phyloP scores from a whole-genome alignment of 805 yeast genomes.

The Candida rishiriensis region DNA sequence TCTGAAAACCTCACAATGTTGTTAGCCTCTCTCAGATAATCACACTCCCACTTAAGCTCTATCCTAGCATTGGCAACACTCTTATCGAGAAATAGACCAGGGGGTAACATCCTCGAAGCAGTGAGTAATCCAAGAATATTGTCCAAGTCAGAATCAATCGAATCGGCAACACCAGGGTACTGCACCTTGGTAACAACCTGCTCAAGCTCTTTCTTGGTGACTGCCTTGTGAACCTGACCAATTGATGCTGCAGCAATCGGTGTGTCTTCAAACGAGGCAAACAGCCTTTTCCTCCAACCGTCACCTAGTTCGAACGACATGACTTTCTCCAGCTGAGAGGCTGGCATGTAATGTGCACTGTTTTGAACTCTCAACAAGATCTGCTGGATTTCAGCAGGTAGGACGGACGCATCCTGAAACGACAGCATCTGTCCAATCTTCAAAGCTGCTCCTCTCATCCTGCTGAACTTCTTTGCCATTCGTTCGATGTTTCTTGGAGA shows the following conservation, averaged over 20 bases:
- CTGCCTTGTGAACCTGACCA: slow-evolving; percentile 92
- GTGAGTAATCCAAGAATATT: slow-evolving; percentile 76
- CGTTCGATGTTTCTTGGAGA: slow-evolving; percentile 82
- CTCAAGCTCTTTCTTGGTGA: slow-evolving; percentile 51
- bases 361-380: slow-evolving; percentile 84
- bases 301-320: slow-evolving; percentile 70
- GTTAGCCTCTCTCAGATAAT: slow-evolving; percentile 83
- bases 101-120: slow-evolving; percentile 83
- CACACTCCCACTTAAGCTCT: slow-evolving; percentile 97
- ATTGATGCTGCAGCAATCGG: slow-evolving; percentile 98
- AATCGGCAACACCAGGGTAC: slow-evolving; percentile 93
- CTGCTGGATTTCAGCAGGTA: slow-evolving; percentile 81
- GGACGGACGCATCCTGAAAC: slow-evolving; percentile 81
- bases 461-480: slow-evolving; percentile 79
- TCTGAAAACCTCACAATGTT: slow-evolving; percentile 65
- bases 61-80: slow-evolving; percentile 90
- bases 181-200: slow-evolving; percentile 93
- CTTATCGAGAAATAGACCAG: slow-evolving; percentile 86
- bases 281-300: slow-evolving; percentile 67
- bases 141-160: slow-evolving; percentile 91
- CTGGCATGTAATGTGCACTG: slow-evolving; percentile 96
- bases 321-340: slow-evolving; percentile 75
- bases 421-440: slow-evolving; percentile 96
- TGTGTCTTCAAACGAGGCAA: slow-evolving; percentile 71
- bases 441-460: slow-evolving; percentile 98